These are phyloP conservation scores for Dactylellina leptospora DNA, from an alignment of 2,329 filamentous ascomycete species.

Conservation along the genomic window DNA sequence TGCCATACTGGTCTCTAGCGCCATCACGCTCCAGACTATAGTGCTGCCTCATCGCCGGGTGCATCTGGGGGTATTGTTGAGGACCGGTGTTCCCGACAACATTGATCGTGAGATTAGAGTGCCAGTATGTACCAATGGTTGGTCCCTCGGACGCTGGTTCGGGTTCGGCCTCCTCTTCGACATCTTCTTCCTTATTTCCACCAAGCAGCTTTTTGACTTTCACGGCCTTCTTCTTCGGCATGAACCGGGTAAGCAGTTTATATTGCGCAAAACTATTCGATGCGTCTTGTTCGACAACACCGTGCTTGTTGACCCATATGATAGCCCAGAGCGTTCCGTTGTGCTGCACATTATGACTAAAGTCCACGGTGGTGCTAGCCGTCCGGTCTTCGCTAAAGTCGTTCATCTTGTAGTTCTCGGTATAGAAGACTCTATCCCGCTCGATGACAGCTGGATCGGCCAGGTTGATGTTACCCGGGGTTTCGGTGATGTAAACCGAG, in stretches of 20 bases:
- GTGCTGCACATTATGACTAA: conserved; percentile 82
- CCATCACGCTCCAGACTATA: conserved; percentile 80
- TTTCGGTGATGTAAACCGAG: conserved; percentile 81
- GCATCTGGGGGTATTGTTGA: conserved; percentile 71
- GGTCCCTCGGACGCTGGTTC: conserved; percentile 67
- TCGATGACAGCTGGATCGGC: conserved; percentile 67
- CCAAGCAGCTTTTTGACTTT: conserved; percentile 87
- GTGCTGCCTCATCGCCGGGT: conserved; percentile 79
- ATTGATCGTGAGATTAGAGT: conserved; percentile 90
- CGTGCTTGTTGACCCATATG: conserved; percentile 83
- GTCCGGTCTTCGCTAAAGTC: conserved; percentile 81
- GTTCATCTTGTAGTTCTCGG: conserved; percentile 80
- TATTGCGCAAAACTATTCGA: conserved; percentile 82
- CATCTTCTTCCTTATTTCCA: conserved; percentile 63
- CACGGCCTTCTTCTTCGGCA: conserved; percentile 85
- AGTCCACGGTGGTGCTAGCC: conserved; percentile 77
- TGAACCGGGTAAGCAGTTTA: conserved; percentile 85
- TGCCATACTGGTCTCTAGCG: conserved; percentile 81
- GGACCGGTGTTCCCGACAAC: conserved; percentile 83
- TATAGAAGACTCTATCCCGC: conserved; percentile 77
- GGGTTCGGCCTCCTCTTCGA: conserved; percentile 65
- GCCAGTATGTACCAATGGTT: conserved; percentile 86
- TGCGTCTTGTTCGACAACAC: conserved; percentile 76
- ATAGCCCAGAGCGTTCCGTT: conserved; percentile 96
- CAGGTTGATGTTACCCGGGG: conserved; percentile 74